These are phyloP conservation scores for Dipodascopsis uninucleata DNA, from an alignment of 805 yeast genomes.

Conservation along the genomic window DNA sequence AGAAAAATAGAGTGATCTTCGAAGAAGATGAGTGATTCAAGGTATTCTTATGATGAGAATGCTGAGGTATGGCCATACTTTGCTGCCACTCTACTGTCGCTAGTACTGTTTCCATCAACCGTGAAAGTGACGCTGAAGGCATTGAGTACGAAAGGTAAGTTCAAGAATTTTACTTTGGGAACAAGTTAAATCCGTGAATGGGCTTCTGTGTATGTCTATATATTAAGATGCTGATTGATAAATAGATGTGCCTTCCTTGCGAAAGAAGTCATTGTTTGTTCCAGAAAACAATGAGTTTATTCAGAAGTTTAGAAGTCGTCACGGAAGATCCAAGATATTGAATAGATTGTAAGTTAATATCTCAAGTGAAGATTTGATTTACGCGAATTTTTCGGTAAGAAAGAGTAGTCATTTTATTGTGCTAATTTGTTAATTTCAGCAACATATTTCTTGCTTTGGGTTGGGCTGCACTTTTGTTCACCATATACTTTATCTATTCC, in stretches of 20 bases:
- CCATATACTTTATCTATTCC: slow-evolving; percentile 39
- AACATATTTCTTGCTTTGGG: slow-evolving; percentile 47
- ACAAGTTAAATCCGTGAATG: neutral
- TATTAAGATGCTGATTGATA: neutral
- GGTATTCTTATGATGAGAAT: slow-evolving; percentile 80
- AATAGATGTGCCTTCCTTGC: neutral
- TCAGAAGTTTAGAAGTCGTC: slow-evolving; percentile 29
- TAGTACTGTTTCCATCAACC: slow-evolving; percentile 66
- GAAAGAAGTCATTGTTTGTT: slow-evolving; percentile 27
- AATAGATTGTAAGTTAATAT: slow-evolving; percentile 33
- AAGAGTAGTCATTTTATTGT: neutral
- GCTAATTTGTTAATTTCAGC: slow-evolving; percentile 1
- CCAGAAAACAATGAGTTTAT: slow-evolving; percentile 28
- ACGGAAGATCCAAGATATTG: slow-evolving; percentile 31
- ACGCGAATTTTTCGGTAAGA: neutral
- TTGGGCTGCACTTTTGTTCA: slow-evolving; percentile 51
- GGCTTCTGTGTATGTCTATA: neutral
- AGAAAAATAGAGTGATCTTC: too few relatives aligned
- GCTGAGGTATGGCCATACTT: slow-evolving; percentile 94
- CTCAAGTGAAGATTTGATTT: neutral
- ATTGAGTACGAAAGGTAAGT: slow-evolving; percentile 23
- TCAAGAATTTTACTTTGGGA: neutral
- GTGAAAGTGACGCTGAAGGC: slow-evolving; percentile 24
- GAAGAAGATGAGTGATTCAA: slow-evolving; percentile 53
- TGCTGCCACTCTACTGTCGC: slow-evolving; percentile 64